A percentile compares a stretch with the other conserved stretches of the same genome.
phyloP scores from a whole-genome alignment of 768 basidiomycete species.

The Pleurotus tuber-regium region DNA sequence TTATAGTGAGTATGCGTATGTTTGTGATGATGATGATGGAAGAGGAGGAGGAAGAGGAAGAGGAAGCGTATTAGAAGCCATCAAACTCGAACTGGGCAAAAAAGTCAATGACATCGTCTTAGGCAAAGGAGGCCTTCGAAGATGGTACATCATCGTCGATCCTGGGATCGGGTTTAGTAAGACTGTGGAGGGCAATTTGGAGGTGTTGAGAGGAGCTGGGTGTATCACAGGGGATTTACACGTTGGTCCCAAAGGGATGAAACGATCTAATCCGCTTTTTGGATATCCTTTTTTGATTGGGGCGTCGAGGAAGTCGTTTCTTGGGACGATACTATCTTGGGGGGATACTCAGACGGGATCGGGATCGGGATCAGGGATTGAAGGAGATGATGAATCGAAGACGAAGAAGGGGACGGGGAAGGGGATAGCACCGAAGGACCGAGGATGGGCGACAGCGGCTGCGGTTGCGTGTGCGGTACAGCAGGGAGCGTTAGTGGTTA shows the following conservation, averaged over 20 bases:
- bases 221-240: conserved; percentile 41
- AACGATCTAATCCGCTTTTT: conserved; percentile 44
- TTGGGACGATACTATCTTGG: conserved; percentile 61
- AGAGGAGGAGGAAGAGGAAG: conserved; percentile 30
- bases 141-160: conserved; percentile 90
- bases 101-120: conserved; percentile 64
- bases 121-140: conserved; percentile 67
- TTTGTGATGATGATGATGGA: too few relatives aligned
- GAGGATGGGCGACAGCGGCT: conserved; percentile 78
- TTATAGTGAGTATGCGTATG: conserved; percentile 45
- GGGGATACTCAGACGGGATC: too few relatives aligned
- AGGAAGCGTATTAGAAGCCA: conserved; percentile 59
- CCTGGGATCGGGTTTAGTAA: conserved; percentile 97
- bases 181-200: conserved; percentile 68
- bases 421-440: conserved; percentile 61
- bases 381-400: too few relatives aligned
- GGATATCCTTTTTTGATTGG: conserved; percentile 75
- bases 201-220: conserved; percentile 53
- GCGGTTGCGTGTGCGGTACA: conserved; percentile 72
- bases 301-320: conserved; percentile 80
- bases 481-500: conserved; percentile 66
- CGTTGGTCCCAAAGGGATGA: conserved; percentile 27
- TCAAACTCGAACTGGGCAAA: conserved; percentile 67
- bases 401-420: too few relatives aligned
- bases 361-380: too few relatives aligned